Evolutionary conservation across 176 grass and related monocot species (phyloP), one percentile per base, ranked within the genome.

Genomic region (Leersia perrieri): DNA sequence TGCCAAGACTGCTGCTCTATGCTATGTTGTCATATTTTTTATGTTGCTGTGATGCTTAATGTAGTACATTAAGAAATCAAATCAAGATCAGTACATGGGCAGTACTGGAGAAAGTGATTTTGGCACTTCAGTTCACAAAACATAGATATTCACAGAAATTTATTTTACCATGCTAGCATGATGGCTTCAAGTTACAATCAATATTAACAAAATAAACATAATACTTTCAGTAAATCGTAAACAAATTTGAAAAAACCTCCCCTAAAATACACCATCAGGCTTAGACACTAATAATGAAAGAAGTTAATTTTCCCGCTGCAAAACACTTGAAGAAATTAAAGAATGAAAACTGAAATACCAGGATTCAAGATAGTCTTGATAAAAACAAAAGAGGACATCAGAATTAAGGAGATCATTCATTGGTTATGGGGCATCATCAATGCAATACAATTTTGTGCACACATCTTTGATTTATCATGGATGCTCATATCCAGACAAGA

Each of bases 401-500:
- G 32, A 41, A 6, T 3, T 38, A 75, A 75, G 32, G 30, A 36
- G 15, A 53, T 36, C 23, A 11, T 47, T 76, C 57, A 42, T 60
- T 16, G 25, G 23, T 49, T 60, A 11, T 9, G 9, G 76, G 27
- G 33, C 33, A 57, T 69, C 31, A 80, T 14, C 66, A 42, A 45
- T 66, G 13, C 75, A 70, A 69, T 35, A 62, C 16, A 41, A 77
- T 40, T 42, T 29, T 63, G 49, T 16, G 20, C 3, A 33, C 60
- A 58, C 5, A 60, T 32, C 20, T 67, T 67, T 57, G 3, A 70
- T 67, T 5, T 42, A 66, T 66, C 33, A 57, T 66, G 25, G 14
- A 28, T 70, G 45, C 42, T 63, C 18, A 60, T 72, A 78, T 66
- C 16, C 26, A 82, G 57, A 30, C 39, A 90, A 44, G 65, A 28